Evolutionary conservation across 345 rosid species (phyloP), one percentile per base, ranked within the genome.

Genomic region (Adansonia digitata): DNA sequence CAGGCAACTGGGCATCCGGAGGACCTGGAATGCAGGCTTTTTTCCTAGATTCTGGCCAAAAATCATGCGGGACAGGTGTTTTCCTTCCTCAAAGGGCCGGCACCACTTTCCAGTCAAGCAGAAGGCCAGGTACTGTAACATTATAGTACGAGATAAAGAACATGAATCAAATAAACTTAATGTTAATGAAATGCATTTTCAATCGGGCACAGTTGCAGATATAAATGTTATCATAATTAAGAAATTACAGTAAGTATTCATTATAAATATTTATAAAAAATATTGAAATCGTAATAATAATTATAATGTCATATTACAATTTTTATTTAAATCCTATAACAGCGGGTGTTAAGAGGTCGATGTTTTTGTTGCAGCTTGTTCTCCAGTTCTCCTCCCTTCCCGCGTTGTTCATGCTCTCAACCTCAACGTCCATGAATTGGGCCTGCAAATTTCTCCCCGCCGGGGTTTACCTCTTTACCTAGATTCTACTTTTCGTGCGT

Each of bases 21-120:
- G 94, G 87, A 7, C 81, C 86, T 0, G 90, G 92, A 45, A 94
- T 90, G 95, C 97, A 89, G 84, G 97, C 97, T 9, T 63, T 92
- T 57, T 92, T 94, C 77, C 75, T 94, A 51, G 94, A 86, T 51
- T 83, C 95, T 0, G 89, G 92, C 14, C 73, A 82, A 20, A 84
- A 77, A 79, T 75, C 94, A 46, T 69, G 87, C 12, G 97, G 98
- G 7, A 94, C 98, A 24, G 98, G 97, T 42, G 97, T 94, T 55
- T 94, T 92, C 74, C 88, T 92, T 62, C 98, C 98, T 0, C 83
- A 62, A 27, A 77, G 69, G n/a, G 71, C 79, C 5, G 89, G 85
- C 18, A 46, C 82, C 13, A 75, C 78, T 65, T 77, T 70, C 46
- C 89, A 76, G 5, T 65, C 84, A 5, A 73, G 37, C 78, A 87